A percentile compares a stretch with the other conserved stretches of the same genome.
Conservation (phyloP, 2,329 filamentous ascomycete genomes). For the Fusarium sp. region DNA sequence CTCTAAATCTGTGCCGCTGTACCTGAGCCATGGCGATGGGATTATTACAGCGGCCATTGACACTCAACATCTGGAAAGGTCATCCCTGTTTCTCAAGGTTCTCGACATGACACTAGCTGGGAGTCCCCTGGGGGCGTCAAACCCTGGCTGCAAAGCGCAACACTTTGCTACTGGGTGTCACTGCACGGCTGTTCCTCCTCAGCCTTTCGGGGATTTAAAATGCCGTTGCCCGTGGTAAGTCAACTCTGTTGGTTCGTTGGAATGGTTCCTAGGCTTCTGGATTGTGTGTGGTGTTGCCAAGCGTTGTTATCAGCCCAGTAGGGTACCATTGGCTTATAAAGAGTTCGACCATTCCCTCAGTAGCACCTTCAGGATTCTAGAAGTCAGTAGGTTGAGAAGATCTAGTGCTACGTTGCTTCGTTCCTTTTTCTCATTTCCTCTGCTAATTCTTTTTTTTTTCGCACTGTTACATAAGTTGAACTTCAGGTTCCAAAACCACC, state of each 20-base stretch:
- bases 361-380: too few species aligned
- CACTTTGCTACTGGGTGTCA: background rate
- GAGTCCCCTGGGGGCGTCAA: background rate
- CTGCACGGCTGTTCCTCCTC: background rate
- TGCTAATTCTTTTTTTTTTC: too few species aligned
- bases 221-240: background rate
- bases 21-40: slow-evolving; percentile 19
- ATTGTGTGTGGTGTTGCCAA: background rate
- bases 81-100: background rate
- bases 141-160: background rate
- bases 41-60: background rate
- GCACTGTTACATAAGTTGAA: background rate
- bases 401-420: too few species aligned
- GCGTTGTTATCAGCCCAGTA: background rate
- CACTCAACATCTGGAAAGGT: background rate
- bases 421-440: background rate
- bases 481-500: background rate
- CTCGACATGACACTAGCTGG: background rate
- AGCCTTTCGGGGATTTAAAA: background rate
- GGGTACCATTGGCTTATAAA: too few species aligned
- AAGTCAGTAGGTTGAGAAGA: too few species aligned
- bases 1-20: background rate
- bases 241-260: slow-evolving; percentile 3
- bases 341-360: too few species aligned
- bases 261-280: slow-evolving; percentile 5